Evolutionary conservation across 495 filamentous ascomycete species (phyloP), one percentile per base, ranked within the genome.

Genomic region (Penicillium turbatum): DNA sequence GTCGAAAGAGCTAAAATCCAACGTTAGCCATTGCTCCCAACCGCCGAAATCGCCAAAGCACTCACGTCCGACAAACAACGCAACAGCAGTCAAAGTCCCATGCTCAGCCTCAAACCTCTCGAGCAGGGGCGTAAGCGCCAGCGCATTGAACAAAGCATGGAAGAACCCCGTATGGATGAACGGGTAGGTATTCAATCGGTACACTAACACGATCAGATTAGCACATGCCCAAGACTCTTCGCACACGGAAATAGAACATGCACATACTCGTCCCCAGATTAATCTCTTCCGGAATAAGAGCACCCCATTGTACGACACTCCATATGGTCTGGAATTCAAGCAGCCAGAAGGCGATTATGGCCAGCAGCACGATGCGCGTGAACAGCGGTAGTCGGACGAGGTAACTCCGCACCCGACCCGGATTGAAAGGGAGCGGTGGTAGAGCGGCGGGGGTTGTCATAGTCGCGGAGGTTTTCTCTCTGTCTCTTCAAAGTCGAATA

Each of bases 101-200:
- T 93, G 79, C 64, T 96, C 92, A n/a, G 83, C 76, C 72, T 98
- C 93, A 66, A 97, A 98, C 41, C 91, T 80, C 69, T 96, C 92
- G 57, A 97, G 65, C 41, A 98, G 73, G 13, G 93, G 93, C 10
- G 83, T 83, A 53, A 97, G 70, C 4, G 90, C 86, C 41, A 96
- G 15, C 37, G 87, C 63, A 69, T 97, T 96, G 60, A 97, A 66
- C 27, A 92, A 57, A 41, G 83, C 73, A 66, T 97, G 93, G 53
- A 95, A 75, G 69, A 92, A 80, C 55, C 85, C 84, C 29, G 78
- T 62, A 67, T 98, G 93, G 50, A 97, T 86, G 47, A 98, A 77
- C 2, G 92, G 91, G 67, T 88, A 98, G 9, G 91, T 95, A 63
- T 96, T 97, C 15, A 92, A 76, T 54, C 93, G 87, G 68, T 97